Evolutionary conservation across 2,329 filamentous ascomycete genomes (phyloP).

Genomic region (Ceratocystis huliohia): DNA sequence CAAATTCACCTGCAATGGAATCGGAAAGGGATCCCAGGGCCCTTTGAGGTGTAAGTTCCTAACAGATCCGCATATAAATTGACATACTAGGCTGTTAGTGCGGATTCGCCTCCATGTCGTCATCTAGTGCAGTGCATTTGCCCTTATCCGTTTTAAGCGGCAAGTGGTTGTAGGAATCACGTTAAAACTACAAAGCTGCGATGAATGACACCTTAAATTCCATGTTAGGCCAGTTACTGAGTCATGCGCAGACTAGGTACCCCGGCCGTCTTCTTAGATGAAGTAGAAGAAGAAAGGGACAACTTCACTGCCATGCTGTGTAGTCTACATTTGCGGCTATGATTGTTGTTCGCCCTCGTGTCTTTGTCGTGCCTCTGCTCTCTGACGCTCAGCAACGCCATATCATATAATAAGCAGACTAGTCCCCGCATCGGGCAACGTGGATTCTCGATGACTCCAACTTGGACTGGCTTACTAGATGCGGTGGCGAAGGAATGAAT

Average conservation of each 20-base stretch:
- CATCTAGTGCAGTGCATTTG: not conserved
- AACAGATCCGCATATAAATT: not conserved
- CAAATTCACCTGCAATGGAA: not conserved
- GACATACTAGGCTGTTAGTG: not conserved
- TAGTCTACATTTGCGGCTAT: not conserved
- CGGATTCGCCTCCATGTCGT: not conserved
- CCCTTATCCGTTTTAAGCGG: not conserved
- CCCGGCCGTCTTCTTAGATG: not conserved
- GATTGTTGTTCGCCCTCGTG: not conserved
- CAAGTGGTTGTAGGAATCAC: not conserved
- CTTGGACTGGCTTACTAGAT: not conserved
- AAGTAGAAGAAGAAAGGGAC: not conserved
- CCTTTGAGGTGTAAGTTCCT: not conserved
- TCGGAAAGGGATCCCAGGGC: not conserved
- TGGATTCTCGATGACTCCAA: not conserved
- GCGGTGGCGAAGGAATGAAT: not conserved
- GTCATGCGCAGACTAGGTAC: constrained; percentile 1
- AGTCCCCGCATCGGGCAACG: not conserved
- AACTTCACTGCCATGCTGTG: not conserved
- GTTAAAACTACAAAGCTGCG: not conserved
- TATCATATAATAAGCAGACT: not conserved
- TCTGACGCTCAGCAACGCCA: not conserved
- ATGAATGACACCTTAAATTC: not conserved
- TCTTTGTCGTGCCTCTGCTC: not conserved
- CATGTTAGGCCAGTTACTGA: not conserved